These are phyloP conservation scores for Aspergillus conjunctus DNA, from an alignment of 495 filamentous ascomycete genomes.

Conservation along the genomic window DNA sequence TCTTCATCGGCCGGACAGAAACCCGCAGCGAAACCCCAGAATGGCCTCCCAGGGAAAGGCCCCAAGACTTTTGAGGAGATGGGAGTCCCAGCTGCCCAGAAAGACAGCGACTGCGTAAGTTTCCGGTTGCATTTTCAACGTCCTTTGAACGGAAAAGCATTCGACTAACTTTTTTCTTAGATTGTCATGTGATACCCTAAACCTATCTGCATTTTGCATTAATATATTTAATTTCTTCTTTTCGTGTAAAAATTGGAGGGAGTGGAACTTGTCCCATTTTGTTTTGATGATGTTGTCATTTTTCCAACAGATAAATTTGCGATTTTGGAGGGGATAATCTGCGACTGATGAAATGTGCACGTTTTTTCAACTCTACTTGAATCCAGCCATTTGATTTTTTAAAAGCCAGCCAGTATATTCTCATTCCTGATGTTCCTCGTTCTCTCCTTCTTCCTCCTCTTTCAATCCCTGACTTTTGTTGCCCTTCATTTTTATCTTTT, in stretches of 20 bases:
- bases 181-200: constrained; percentile 63
- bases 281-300: neutral
- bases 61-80: constrained; percentile 98
- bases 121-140: neutral
- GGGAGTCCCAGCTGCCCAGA: constrained; percentile 81
- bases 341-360: constrained; percentile 3
- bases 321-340: constrained; percentile 8
- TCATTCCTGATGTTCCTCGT: constrained; percentile 14
- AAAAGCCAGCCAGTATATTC: constrained; percentile 4
- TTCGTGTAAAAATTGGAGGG: constrained; percentile 14
- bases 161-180: constrained; percentile 43
- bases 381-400: neutral
- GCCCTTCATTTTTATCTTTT: constrained; percentile 6
- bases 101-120: constrained; percentile 89
- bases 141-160: neutral
- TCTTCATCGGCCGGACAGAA: constrained; percentile 32
- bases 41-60: constrained; percentile 67
- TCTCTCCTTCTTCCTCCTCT: constrained; percentile 9
- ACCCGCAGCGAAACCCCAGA: constrained; percentile 31
- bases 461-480: constrained; percentile 13
- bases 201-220: constrained; percentile 16
- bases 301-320: constrained; percentile 1
- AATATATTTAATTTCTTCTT: constrained; percentile 17
- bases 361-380: constrained; percentile 3
- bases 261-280: neutral